Conservation (phyloP, 371 early-diverging fungal species). For the Catenaria anguillulae region DNA sequence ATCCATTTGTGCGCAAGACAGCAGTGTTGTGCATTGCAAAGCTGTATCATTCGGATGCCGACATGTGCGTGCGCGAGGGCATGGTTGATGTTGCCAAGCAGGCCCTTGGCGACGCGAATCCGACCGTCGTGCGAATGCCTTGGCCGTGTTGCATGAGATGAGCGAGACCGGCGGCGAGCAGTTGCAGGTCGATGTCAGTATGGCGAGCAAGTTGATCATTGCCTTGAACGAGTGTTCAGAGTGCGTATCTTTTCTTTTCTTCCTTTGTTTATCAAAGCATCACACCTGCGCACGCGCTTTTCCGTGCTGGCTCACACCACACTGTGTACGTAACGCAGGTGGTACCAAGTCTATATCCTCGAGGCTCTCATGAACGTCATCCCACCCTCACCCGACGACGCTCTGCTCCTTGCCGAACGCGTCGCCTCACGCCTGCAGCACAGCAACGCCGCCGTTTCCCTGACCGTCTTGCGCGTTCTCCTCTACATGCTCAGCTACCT, state of each 20-base stretch:
- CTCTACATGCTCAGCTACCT: constrained; percentile 30
- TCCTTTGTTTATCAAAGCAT: no score
- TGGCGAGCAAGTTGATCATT: constrained; percentile 67
- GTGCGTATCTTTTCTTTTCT: constrained; percentile 23
- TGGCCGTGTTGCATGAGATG: constrained; percentile 80
- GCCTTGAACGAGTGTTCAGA: constrained; percentile 92
- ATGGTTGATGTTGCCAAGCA: constrained; percentile 20
- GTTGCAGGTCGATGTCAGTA: no score
- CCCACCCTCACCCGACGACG: constrained; percentile 54
- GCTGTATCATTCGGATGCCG: constrained; percentile 19
- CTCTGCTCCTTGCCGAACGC: constrained; percentile 73
- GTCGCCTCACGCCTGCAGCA: constrained; percentile 81
- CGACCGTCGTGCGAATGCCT: constrained; percentile 68
- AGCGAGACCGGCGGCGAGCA: no score
- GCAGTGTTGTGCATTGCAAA: constrained; percentile 34
- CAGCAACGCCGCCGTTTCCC: constrained; percentile 80
- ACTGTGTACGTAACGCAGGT: no score
- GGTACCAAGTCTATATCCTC: constrained; percentile 90
- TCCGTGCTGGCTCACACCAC: no score
- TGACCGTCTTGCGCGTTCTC: constrained; percentile 57
- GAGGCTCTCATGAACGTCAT: constrained; percentile 63
- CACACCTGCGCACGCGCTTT: no score
- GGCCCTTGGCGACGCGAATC: constrained; percentile 26
- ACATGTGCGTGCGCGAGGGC: constrained; percentile 18
- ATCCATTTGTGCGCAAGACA: constrained; percentile 60